Conservation (phyloP, 345 rosid species). For the Excoecaria cochinchinensis region DNA sequence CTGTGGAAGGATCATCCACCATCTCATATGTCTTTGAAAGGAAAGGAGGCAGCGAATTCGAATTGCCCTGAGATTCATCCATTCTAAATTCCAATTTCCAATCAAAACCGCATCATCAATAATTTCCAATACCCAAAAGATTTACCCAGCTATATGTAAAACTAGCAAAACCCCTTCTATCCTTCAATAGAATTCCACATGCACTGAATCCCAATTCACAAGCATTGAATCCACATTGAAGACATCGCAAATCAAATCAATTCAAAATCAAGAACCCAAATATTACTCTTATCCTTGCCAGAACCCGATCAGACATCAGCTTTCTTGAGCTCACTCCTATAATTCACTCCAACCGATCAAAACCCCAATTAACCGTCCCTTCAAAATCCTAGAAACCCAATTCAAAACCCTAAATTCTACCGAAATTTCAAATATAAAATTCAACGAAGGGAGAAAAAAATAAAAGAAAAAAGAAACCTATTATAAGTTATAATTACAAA, state of each 20-base stretch:
- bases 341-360: background rate
- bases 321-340: background rate
- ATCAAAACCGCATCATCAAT: slow-evolving; percentile 17
- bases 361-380: background rate
- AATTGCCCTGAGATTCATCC: slow-evolving; percentile 72
- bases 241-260: background rate
- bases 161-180: background rate
- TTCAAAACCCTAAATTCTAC: slow-evolving; percentile 14
- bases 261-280: background rate
- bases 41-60: slow-evolving; percentile 85
- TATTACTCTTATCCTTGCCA: background rate
- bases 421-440: background rate
- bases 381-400: slow-evolving; percentile 9
- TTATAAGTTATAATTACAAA: slow-evolving; percentile 3
- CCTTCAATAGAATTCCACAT: slow-evolving; percentile 2
- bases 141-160: too few relatives aligned
- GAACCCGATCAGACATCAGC: slow-evolving; percentile 3
- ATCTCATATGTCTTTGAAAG: slow-evolving; percentile 80
- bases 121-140: background rate
- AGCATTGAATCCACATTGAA: slow-evolving; percentile 8
- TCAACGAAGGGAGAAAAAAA: slow-evolving; percentile 1
- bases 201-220: slow-evolving; percentile 17
- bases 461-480: background rate
- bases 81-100: slow-evolving; percentile 28
- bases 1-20: slow-evolving; percentile 79